These are phyloP conservation scores for Clarireedia monteithiana DNA, from an alignment of 2,329 filamentous ascomycete genomes.

Conservation along the genomic window DNA sequence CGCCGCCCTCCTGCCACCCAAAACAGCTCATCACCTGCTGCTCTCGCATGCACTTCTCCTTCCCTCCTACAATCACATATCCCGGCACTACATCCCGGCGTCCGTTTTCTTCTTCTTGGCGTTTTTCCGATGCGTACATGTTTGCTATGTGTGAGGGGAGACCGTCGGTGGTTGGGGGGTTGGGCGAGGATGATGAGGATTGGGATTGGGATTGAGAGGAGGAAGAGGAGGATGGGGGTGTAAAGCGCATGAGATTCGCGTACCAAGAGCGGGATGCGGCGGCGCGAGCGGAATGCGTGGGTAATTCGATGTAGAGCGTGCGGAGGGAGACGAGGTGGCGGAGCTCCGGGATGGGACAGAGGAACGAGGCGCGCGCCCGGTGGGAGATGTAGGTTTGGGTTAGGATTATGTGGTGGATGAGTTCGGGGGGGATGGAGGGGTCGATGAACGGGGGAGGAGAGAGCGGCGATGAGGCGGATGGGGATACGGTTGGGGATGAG, in stretches of 20 bases:
- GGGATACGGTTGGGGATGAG: not conserved
- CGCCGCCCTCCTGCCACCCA: conserved; percentile 1
- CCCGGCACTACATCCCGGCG: not conserved
- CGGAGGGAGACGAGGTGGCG: not conserved
- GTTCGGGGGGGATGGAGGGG: not conserved
- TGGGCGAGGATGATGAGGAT: too few species aligned
- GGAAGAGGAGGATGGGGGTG: not conserved
- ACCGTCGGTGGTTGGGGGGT: not conserved
- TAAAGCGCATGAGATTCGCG: not conserved
- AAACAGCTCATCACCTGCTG: conserved; percentile 7
- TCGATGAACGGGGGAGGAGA: not conserved
- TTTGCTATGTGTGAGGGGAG: not conserved
- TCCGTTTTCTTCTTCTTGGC: not conserved
- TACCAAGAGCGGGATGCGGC: not conserved
- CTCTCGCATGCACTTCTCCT: not conserved
- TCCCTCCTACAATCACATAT: not conserved
- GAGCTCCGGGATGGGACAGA: not conserved
- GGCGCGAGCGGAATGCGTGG: not conserved
- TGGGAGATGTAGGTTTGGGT: not conserved
- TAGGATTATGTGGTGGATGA: conserved; percentile 3
- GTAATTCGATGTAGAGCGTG: conserved; percentile 3
- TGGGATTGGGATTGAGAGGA: too few species aligned
- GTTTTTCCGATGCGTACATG: not conserved
- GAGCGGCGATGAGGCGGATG: not conserved
- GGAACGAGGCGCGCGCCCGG: not conserved